Conservation (phyloP, 163 green algal species). For the Volvox carteri region DNA sequence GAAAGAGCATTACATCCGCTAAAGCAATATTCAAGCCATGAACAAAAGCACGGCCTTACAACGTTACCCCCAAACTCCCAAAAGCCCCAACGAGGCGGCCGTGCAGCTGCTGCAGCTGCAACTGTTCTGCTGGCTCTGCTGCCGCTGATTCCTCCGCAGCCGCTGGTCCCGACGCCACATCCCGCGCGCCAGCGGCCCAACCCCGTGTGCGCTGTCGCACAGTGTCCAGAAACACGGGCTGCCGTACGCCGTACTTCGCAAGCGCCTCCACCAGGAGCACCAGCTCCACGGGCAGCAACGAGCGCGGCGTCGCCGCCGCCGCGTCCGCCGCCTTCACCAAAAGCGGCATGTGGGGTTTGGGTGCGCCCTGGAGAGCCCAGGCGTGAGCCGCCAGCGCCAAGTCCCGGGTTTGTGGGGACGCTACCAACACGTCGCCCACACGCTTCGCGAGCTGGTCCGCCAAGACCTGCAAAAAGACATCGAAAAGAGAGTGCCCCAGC, state of each 20-base stretch:
- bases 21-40: no score
- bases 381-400: conserved; percentile 9
- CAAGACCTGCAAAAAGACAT: not conserved
- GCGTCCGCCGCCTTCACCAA: conserved; percentile 8
- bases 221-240: conserved; percentile 5
- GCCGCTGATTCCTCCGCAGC: not conserved
- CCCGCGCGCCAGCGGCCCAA: conserved; percentile 4
- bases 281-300: conserved; percentile 7
- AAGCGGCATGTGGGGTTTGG: not conserved
- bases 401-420: conserved; percentile 22
- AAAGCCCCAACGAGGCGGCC: not conserved
- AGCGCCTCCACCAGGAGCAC: conserved; percentile 39
- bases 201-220: not conserved
- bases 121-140: not conserved
- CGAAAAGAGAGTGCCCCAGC: no score
- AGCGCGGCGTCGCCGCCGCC: not conserved
- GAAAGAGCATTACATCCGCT: no score
- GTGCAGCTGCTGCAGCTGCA: not conserved
- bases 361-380: not conserved
- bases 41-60: conserved; percentile 2
- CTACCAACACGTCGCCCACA: conserved; percentile 13
- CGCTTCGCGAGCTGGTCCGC: not conserved
- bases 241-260: not conserved
- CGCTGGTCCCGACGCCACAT: not conserved
- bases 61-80: not conserved